A percentile compares a stretch with the other conserved stretches of the same genome.
These are phyloP conservation scores for Alisma plantagoaquatica DNA, from an alignment of 106 monocot genomes.

Conservation along the genomic window DNA sequence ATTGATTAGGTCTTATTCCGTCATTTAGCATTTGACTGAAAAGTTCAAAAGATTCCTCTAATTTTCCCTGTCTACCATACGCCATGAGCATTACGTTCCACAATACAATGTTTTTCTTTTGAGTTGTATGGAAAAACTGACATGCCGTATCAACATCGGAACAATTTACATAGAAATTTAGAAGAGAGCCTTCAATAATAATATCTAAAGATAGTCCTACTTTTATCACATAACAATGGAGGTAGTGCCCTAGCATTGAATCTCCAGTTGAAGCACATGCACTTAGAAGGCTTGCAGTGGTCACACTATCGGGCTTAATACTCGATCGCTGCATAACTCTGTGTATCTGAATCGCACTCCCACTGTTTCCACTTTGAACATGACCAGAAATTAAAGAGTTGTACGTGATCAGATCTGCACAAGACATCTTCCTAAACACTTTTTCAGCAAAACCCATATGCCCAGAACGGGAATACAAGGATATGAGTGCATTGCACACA, in stretches of 20 bases:
- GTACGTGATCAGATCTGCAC: constrained; percentile 50
- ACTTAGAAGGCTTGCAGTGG: constrained; percentile 49
- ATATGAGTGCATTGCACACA: constrained; percentile 69
- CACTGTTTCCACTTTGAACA: constrained; percentile 34
- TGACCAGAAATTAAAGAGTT: constrained; percentile 76
- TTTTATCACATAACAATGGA: constrained; percentile 57
- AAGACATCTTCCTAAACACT: constrained; percentile 45
- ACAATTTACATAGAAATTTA: constrained; percentile 85
- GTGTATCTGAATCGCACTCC: constrained; percentile 31
- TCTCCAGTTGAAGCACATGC: constrained; percentile 52
- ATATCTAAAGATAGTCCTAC: constrained; percentile 56
- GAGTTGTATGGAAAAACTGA: constrained; percentile 33
- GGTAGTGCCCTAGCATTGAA: constrained; percentile 49
- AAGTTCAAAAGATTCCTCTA: constrained; percentile 41
- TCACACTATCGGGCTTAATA: constrained; percentile 56
- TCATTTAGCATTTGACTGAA: constrained; percentile 53
- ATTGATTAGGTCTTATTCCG: constrained; percentile 50
- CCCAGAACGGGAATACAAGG: constrained; percentile 41
- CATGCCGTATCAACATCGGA: constrained; percentile 38
- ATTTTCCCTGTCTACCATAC: constrained; percentile 49
- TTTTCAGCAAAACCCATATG: constrained; percentile 28
- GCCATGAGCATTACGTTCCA: constrained; percentile 95
- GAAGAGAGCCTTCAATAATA: constrained; percentile 78
- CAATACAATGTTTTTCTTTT: constrained; percentile 52
- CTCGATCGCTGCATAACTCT: constrained; percentile 41